Percentiles rank a stretch among this genome's conserved stretches.
phyloP scores from a whole-genome alignment of 192 early-diverging fungal genomes.

The Gaertneriomyces semiglobifer region DNA sequence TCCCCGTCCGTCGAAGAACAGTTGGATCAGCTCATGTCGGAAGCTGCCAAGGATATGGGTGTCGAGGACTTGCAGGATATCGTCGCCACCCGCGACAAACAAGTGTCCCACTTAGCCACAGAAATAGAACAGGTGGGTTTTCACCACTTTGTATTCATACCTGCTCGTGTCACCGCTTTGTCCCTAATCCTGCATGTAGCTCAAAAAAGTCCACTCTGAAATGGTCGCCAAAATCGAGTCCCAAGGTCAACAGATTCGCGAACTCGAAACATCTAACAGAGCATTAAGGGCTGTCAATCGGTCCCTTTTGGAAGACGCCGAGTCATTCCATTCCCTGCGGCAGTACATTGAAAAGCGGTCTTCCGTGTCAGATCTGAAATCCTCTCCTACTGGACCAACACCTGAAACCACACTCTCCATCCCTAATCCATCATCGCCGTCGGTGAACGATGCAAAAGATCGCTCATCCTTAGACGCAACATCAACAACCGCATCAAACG shows the following conservation, averaged over 20 bases:
- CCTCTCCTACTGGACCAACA: neutral
- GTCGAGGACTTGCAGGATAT: neutral
- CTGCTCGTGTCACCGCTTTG: neutral
- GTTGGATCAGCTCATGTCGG: slow-evolving; percentile 11
- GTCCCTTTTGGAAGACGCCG: slow-evolving; percentile 19
- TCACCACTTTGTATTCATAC: no score
- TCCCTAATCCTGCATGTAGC: neutral
- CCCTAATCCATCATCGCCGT: neutral
- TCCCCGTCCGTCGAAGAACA: slow-evolving; percentile 1
- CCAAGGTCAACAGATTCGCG: neutral
- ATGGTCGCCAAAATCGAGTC: slow-evolving; percentile 2
- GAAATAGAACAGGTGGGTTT: slow-evolving; percentile 19
- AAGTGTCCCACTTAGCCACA: slow-evolving; percentile 5
- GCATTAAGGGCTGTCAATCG: slow-evolving; percentile 15
- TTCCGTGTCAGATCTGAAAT: no score
- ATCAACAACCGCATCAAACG: neutral
- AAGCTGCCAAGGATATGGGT: slow-evolving; percentile 25
- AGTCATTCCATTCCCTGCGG: slow-evolving; percentile 1
- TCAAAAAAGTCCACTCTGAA: slow-evolving; percentile 1
- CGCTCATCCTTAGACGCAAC: neutral
- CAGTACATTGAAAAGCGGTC: neutral
- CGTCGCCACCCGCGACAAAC: slow-evolving; percentile 5
- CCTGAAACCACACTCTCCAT: neutral
- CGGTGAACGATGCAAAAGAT: neutral
- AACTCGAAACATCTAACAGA: slow-evolving; percentile 6